Conservation (phyloP, 441 rosid species). For the Adansonia gregorii region DNA sequence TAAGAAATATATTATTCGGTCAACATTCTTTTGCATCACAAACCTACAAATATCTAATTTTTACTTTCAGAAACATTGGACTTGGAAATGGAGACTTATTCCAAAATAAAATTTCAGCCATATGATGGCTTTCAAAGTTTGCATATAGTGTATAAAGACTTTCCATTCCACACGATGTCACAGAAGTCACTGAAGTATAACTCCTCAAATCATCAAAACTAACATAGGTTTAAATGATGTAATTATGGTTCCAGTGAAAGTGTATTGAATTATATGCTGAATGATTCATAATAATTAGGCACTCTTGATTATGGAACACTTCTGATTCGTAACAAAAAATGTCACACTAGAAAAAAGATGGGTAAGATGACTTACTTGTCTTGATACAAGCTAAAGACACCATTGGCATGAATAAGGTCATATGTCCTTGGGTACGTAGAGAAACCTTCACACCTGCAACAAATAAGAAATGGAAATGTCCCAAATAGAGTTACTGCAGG, state of each 20-base stretch:
- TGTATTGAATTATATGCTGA: not conserved
- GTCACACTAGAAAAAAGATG: slow-evolving; percentile 3
- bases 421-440: slow-evolving; percentile 95
- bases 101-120: not conserved
- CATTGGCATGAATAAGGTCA: slow-evolving; percentile 82
- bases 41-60: not conserved
- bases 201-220: not conserved
- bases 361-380: slow-evolving; percentile 47
- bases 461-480: slow-evolving; percentile 26
- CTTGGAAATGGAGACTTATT: not conserved
- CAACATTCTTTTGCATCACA: not conserved
- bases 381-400: slow-evolving; percentile 74
- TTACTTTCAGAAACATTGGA: not conserved
- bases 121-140: not conserved
- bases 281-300: not conserved
- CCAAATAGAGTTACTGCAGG: not conserved
- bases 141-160: not conserved
- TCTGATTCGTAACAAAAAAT: not conserved
- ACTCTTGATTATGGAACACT: not conserved
- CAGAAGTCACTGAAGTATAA: not conserved
- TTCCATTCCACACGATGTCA: not conserved
- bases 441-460: slow-evolving; percentile 93
- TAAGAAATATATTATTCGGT: not conserved
- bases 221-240: not conserved
- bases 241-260: not conserved